Evolutionary conservation across 805 yeast species (phyloP).

Genomic region (Kuraishia cidri): DNA sequence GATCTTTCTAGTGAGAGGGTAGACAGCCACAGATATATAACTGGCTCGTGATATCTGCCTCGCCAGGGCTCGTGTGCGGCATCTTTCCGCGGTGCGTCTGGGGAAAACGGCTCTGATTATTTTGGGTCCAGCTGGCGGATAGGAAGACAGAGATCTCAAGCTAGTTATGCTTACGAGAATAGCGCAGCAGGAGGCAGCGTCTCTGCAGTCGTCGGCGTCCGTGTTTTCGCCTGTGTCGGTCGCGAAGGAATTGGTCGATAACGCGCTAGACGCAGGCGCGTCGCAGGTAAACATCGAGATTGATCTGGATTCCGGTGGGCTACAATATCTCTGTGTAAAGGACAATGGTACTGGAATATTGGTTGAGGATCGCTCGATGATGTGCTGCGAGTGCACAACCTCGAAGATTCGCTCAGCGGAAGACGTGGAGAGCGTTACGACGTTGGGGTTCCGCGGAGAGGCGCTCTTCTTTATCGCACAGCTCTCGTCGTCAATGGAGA

Average conservation of each 20-base stretch:
- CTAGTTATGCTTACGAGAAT: no score
- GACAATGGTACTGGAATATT: constrained; percentile 33
- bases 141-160: no score
- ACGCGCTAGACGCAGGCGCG: constrained; percentile 27
- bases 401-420: constrained; percentile 24
- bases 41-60: no score
- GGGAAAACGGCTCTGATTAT: no score
- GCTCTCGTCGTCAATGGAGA: constrained; percentile 16
- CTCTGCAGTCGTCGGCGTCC: constrained; percentile 19
- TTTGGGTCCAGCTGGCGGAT: no score
- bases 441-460: constrained; percentile 43
- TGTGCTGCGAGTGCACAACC: constrained; percentile 30
- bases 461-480: constrained; percentile 30
- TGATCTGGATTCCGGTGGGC: constrained; percentile 27
- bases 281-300: constrained; percentile 24
- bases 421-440: constrained; percentile 18
- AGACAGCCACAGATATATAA: no score
- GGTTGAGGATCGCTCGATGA: constrained; percentile 15
- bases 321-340: constrained; percentile 16
- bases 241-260: constrained; percentile 30
- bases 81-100: no score
- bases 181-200: constrained; percentile 10
- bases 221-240: constrained; percentile 24
- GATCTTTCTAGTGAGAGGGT: no score
- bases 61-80: no score